Conservation (phyloP, 306 rosid species). For the Mimosa pudica region DNA sequence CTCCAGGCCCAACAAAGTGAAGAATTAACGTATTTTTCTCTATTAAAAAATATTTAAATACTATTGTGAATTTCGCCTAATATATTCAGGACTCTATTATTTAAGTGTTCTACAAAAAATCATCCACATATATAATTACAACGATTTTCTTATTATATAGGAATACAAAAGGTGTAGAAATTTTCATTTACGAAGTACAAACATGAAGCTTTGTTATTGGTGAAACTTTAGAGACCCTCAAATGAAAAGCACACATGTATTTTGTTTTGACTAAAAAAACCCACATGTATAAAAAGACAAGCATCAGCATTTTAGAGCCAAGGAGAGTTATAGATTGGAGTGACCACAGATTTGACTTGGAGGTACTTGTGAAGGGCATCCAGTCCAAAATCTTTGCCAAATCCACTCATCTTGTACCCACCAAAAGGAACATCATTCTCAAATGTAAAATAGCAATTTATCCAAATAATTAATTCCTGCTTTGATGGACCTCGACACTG, state of each 20-base stretch:
- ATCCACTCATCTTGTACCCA: constrained; percentile 85
- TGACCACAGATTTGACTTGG: constrained; percentile 76
- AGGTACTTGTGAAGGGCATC: constrained; percentile 65
- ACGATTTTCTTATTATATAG: background rate
- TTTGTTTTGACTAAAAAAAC: too few relatives aligned
- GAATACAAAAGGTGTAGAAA: background rate
- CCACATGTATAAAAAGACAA: too few relatives aligned
- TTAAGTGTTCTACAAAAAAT: background rate
- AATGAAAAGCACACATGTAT: background rate
- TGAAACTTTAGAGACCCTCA: background rate
- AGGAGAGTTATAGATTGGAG: constrained; percentile 81
- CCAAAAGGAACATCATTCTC: constrained; percentile 74
- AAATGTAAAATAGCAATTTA: constrained; percentile 74
- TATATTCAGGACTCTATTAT: background rate
- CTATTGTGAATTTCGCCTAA: too few relatives aligned
- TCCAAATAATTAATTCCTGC: constrained; percentile 73
- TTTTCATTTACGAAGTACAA: background rate
- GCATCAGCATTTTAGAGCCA: constrained; percentile 64
- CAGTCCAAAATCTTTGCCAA: constrained; percentile 77
- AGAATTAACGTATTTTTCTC: too few relatives aligned
- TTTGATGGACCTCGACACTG: constrained; percentile 75
- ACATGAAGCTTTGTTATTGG: background rate
- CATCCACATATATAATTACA: background rate
- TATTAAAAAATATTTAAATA: too few relatives aligned
- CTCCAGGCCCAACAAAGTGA: too few relatives aligned